These are phyloP conservation scores for Apostasia ramifera DNA, from an alignment of 106 monocot genomes.

Conservation along the genomic window DNA sequence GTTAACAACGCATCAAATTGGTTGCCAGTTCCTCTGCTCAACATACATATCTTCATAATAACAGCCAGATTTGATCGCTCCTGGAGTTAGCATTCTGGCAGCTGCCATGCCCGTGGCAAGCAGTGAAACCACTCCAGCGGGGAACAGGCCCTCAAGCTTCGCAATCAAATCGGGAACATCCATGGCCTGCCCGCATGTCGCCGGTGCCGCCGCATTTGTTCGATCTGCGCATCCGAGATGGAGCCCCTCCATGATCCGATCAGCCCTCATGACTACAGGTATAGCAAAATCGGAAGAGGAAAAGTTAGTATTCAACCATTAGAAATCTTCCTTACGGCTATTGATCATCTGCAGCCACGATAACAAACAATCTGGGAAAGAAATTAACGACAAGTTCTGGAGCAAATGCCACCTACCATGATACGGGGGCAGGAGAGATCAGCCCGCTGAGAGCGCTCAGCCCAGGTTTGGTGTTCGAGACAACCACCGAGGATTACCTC, in stretches of 20 bases:
- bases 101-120: constrained; percentile 51
- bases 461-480: constrained; percentile 86
- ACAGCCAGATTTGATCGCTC: constrained; percentile 93
- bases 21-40: no score
- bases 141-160: constrained; percentile 73
- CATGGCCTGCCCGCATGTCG: constrained; percentile 97
- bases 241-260: constrained; percentile 92
- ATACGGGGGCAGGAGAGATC: constrained; percentile 87
- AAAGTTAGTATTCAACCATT: no score
- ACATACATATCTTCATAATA: background rate
- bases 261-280: constrained; percentile 96
- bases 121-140: constrained; percentile 28
- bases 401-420: constrained; percentile 55
- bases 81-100: constrained; percentile 82
- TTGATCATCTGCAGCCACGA: constrained; percentile 31
- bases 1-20: no score
- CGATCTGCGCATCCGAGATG: constrained; percentile 66
- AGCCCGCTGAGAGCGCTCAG: constrained; percentile 71
- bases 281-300: background rate
- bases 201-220: constrained; percentile 81
- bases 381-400: constrained; percentile 42
- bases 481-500: constrained; percentile 55
- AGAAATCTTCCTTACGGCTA: no score
- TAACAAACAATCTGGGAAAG: constrained; percentile 43
- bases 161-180: constrained; percentile 93